Base-by-base conservation (phyloP, 129 eudicot genomes). In the Flaveria linearis region DNA sequence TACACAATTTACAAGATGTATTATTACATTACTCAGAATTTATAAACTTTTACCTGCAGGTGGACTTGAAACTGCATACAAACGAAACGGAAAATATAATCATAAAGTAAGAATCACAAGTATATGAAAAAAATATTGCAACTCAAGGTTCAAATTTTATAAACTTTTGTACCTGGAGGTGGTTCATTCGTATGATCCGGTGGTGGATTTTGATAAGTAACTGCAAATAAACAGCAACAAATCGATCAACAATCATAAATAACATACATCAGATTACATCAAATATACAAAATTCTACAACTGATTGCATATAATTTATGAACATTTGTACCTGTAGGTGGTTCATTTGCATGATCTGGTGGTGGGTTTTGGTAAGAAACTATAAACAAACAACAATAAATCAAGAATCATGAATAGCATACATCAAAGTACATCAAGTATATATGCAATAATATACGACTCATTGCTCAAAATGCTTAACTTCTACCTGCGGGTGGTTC, bases 311-410 rank as follows among this genome's bases (percentile, higher is more conserved):
- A 33, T 0, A 33, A 33, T 33, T 3, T 4, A 33, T 33, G 1
- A 33, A 33, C 6, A 0, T 33, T 33, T 33, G 5, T 33, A 43
- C 77, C 77, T 6, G 39, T 2, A 4, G 77, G 77, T 56, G 77
- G 77, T 36, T 33, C 41, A 13, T 73, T 20, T 73, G 36, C 68
- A 55, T 1, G 1, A 39, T 25, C 52, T 4, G 83, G 78, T 20
- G 83, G 69, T 41, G 77, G 68, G 13, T 43, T 73, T 57, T 66
- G 71, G 7, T 66, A 66, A 2, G 79, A 46, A 47, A 18, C 79
- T 75, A 39, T 50, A 75, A 72, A 72, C 65, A 72, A 55, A 33
- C 12, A 30, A 26, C 16, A 4, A 3, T 14, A 57, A 57, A 13
- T 63, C 5, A 63, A 30, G 3, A 63, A 63, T 33, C 9, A 60